These are phyloP conservation scores for Moricandia moricandioides DNA, from an alignment of 345 rosid genomes.

Conservation along the genomic window DNA sequence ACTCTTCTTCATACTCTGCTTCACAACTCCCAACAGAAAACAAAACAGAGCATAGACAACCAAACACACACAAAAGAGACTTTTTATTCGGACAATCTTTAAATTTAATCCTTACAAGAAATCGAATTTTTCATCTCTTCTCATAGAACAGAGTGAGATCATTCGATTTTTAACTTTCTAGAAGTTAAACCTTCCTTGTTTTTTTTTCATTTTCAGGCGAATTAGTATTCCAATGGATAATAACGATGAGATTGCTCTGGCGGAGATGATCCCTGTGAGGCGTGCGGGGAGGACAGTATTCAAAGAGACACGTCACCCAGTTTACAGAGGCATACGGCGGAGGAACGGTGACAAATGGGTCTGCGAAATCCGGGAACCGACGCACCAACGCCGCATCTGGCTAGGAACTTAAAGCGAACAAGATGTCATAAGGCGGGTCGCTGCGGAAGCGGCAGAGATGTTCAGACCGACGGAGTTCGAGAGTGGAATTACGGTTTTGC, in stretches of 20 bases:
- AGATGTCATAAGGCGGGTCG: constrained; percentile 43
- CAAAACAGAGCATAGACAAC: constrained; percentile 1
- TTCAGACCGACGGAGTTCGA: constrained; percentile 39
- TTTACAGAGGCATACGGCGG: constrained; percentile 59
- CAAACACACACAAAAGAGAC: background rate
- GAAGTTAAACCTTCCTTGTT: background rate
- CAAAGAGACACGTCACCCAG: constrained; percentile 73
- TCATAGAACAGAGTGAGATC: too few relatives aligned
- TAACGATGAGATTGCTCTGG: constrained; percentile 40
- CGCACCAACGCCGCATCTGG: constrained; percentile 61
- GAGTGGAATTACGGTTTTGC: constrained; percentile 21
- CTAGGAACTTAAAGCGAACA: constrained; percentile 59
- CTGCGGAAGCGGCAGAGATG: constrained; percentile 54
- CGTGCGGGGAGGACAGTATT: constrained; percentile 60
- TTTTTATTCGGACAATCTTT: background rate
- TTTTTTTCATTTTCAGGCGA: background rate
- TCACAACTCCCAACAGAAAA: constrained; percentile 21
- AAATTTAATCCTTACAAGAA: background rate
- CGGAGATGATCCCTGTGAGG: constrained; percentile 59
- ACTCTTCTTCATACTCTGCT: constrained; percentile 3
- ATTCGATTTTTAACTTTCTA: background rate
- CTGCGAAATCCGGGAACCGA: constrained; percentile 64
- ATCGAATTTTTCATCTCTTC: too few relatives aligned
- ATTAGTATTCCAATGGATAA: constrained; percentile 9
- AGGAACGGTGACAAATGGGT: constrained; percentile 71